Base-by-base conservation (phyloP, 306 rosid species). In the Vigna angularis region DNA sequence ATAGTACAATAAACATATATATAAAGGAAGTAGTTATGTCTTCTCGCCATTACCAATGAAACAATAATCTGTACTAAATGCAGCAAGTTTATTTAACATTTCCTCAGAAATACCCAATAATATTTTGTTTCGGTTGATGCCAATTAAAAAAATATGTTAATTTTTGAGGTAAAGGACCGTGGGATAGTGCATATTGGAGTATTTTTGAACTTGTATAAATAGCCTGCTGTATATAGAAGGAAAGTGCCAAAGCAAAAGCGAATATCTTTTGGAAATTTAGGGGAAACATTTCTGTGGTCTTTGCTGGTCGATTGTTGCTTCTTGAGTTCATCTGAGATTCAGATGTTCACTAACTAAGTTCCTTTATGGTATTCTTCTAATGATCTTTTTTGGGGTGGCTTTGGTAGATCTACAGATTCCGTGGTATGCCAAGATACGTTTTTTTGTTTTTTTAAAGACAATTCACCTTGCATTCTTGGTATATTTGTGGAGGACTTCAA, bases 171-270 rank as follows among this genome's bases (percentile, higher is more conserved):
- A 24, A 20, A 38, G 36, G 45, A 49, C 24, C 2, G 20, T 8
- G 20, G 59, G 32, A 15, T 49, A 66, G 58, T 51, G 17, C 52
- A 22, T 61, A 53, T 51, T 66, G 47, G 73, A 30, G 57, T 72
- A 57, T 32, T 76, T 66, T 16, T 34, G 20, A 20, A 76, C 74
- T 50, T 72, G 38, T 72, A 20, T 66, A 42, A 51, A 72, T 58
- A 66, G 51, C 64, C 42, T 50, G 83, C 32, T 45, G 28, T 59
- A 56, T 68, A 69, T 53, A 63, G 36, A 50, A 42, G 52, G 77
- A 58, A 72, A 68, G 58, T 11, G 64, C 49, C 49, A 48, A 67
- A 77, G 30, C 52, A 53, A 59, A 61, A 57, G 56, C 24, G 13
- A 47, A 76, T 38, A 6, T 9, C 45, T 56, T 57, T 74, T 28